phyloP scores from a whole-genome alignment of 345 rosid species.

The Kernera saxatilis region DNA sequence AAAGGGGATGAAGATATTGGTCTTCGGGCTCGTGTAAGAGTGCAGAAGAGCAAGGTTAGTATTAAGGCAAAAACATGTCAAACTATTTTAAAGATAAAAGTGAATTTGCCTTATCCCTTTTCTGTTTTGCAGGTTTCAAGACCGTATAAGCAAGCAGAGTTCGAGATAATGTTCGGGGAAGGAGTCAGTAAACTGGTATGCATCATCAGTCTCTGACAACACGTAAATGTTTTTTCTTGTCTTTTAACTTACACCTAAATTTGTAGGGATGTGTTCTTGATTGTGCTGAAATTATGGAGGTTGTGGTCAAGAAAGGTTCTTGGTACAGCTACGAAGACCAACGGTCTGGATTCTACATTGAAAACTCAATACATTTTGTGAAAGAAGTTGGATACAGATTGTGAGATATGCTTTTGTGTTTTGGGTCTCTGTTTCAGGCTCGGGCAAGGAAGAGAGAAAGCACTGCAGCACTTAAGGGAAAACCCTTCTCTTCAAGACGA shows the following conservation, averaged over 20 bases:
- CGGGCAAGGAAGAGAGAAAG: slow-evolving; percentile 94
- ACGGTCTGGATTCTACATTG: slow-evolving; percentile 38
- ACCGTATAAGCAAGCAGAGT: slow-evolving; percentile 95
- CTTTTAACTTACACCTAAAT: slow-evolving; percentile 12
- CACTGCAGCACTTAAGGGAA: slow-evolving; percentile 77
- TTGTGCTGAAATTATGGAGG: slow-evolving; percentile 81
- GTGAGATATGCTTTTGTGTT: background rate
- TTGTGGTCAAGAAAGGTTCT: slow-evolving; percentile 82
- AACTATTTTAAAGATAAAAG: background rate
- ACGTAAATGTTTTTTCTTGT: background rate
- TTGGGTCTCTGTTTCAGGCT: slow-evolving; percentile 39
- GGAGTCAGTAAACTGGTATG: slow-evolving; percentile 93
- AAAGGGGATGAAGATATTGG: slow-evolving; percentile 97
- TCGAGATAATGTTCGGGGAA: slow-evolving; percentile 91
- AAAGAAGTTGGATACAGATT: background rate
- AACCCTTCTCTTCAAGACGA: slow-evolving; percentile 56
- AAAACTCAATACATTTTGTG: background rate
- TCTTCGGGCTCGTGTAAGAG: slow-evolving; percentile 86
- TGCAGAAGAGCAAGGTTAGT: slow-evolving; percentile 93
- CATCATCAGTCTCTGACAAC: slow-evolving; percentile 2
- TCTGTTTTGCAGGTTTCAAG: slow-evolving; percentile 65
- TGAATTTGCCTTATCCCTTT: background rate
- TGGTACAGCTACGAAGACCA: slow-evolving; percentile 97
- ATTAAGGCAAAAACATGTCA: slow-evolving; percentile 1
- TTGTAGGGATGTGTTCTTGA: slow-evolving; percentile 86